Percentiles rank a stretch among this genome's conserved stretches.
Evolutionary conservation across 768 basidiomycete species (phyloP).

Genomic region (Chalciporus piperatus): DNA sequence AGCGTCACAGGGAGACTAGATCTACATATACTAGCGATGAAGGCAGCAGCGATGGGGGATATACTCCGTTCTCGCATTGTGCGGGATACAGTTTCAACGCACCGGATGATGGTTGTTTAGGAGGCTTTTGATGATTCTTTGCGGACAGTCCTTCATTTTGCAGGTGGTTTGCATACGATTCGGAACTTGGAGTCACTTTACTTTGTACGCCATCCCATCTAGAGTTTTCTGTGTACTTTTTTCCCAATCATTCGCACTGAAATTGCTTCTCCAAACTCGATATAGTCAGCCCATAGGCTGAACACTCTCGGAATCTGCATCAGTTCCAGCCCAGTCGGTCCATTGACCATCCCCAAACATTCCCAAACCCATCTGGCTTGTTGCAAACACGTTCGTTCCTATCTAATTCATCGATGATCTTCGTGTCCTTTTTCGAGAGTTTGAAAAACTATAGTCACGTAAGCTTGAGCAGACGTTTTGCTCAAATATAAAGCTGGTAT

Average conservation of each 20-base stretch:
- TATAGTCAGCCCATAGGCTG: neutral
- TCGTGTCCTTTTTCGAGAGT: constrained; percentile 38
- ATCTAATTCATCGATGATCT: constrained; percentile 41
- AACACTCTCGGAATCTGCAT: neutral
- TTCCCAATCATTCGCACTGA: neutral
- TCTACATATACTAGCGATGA: constrained; percentile 8
- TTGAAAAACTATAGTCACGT: constrained; percentile 32
- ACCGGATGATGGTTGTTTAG: constrained; percentile 15
- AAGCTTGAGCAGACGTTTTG: neutral
- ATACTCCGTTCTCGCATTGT: constrained; percentile 4
- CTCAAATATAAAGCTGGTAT: neutral
- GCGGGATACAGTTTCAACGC: constrained; percentile 1
- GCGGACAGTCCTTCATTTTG: neutral
- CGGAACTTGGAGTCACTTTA: neutral
- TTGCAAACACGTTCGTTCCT: constrained; percentile 39
- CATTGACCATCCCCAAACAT: constrained; percentile 39
- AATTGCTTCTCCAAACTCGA: neutral
- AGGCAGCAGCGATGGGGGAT: constrained; percentile 2
- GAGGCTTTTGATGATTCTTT: constrained; percentile 13
- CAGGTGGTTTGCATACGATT: neutral
- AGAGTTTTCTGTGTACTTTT: constrained; percentile 7
- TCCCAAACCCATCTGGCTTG: constrained; percentile 32
- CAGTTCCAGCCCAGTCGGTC: constrained; percentile 39
- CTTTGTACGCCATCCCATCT: neutral
- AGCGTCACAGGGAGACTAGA: constrained; percentile 7